phyloP scores from a whole-genome alignment of 108 stramenopile genomes.

The Craspedostauros australis region DNA sequence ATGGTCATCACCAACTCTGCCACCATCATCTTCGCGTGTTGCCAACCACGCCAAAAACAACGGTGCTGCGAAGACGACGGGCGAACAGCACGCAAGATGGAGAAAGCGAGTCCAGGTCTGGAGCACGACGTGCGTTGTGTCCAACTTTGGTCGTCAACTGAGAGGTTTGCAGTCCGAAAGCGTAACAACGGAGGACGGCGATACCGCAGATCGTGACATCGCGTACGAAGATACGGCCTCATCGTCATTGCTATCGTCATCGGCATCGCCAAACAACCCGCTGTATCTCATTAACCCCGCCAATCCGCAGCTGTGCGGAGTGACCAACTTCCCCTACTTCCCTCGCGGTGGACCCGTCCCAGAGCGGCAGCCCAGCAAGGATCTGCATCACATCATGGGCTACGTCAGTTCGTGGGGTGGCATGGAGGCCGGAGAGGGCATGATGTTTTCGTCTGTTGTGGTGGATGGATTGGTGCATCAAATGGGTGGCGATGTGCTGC shows the following conservation, averaged over 20 bases:
- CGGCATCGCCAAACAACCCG: no score
- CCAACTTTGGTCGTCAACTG: no score
- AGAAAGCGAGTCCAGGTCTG: conserved; percentile 39
- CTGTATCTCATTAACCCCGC: conserved; percentile 68
- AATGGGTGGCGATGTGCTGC: no score
- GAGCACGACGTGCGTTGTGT: conserved; percentile 73
- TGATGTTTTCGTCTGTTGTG: conserved; percentile 58
- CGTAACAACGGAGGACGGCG: not conserved
- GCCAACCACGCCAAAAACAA: no score
- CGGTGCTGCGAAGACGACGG: no score
- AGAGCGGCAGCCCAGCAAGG: conserved; percentile 12
- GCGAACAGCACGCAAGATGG: no score
- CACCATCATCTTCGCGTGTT: no score
- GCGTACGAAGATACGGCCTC: no score
- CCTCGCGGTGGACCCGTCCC: conserved; percentile 55
- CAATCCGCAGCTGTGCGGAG: conserved; percentile 65
- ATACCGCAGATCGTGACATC: no score
- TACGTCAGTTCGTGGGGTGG: conserved; percentile 73
- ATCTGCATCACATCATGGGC: conserved; percentile 58
- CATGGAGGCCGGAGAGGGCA: conserved; percentile 74
- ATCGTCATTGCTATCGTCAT: no score
- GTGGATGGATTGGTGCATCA: conserved; percentile 79
- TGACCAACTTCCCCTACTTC: conserved; percentile 68
- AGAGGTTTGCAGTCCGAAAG: no score
- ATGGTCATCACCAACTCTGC: no score